A percentile compares a stretch with the other conserved stretches of the same genome.
phyloP scores from a whole-genome alignment of 345 rosid species.

The Corymbia maculata region DNA sequence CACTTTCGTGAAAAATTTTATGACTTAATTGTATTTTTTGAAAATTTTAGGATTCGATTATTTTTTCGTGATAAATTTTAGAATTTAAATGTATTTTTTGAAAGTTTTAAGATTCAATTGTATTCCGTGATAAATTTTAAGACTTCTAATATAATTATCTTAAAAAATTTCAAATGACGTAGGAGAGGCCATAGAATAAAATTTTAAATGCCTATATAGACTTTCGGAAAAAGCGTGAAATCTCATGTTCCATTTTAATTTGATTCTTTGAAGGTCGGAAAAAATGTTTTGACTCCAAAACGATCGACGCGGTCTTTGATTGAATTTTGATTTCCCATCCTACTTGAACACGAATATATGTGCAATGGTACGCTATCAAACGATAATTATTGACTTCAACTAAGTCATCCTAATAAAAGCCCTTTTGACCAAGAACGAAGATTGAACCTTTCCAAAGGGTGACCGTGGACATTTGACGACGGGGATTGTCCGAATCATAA shows the following conservation, averaged over 20 bases:
- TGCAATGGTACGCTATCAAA: background rate
- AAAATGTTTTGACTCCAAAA: background rate
- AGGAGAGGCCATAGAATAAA: background rate
- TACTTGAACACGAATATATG: background rate
- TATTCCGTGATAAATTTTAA: too few species aligned
- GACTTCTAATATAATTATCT: too few species aligned
- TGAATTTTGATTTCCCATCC: background rate
- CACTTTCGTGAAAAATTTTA: too few species aligned
- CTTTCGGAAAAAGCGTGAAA: accelerated
- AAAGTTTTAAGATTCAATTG: too few species aligned
- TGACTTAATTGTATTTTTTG: too few species aligned
- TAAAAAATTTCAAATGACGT: too few species aligned
- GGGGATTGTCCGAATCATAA: background rate
- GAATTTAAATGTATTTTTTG: too few species aligned
- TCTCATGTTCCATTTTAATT: background rate
- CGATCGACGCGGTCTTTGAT: background rate
- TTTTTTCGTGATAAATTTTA: too few species aligned
- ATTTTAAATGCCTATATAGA: background rate
- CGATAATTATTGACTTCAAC: background rate
- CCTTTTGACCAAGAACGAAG: background rate
- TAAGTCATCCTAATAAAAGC: background rate
- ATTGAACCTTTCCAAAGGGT: background rate
- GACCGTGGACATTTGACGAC: background rate
- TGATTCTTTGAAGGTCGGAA: background rate
- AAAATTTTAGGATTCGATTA: too few species aligned